phyloP scores from a whole-genome alignment of 106 monocot genomes.

The Dioscorea alata region DNA sequence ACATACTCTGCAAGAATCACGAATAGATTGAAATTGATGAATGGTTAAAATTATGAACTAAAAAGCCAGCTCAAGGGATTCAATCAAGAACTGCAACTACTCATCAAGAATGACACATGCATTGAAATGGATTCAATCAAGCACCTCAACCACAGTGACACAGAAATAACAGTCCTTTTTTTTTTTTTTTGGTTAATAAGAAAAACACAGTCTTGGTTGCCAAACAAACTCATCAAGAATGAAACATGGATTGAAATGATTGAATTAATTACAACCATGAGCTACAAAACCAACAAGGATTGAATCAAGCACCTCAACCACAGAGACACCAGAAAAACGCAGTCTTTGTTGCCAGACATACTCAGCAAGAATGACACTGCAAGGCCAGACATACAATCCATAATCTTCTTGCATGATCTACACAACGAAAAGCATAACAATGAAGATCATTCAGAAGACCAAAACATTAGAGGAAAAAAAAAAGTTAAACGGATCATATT shows the following conservation, averaged over 20 bases:
- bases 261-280: neutral
- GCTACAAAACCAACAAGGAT: neutral
- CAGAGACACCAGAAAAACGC: slow-evolving; percentile 38
- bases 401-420: slow-evolving; percentile 82
- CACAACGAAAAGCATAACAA: neutral
- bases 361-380: slow-evolving; percentile 81
- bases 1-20: slow-evolving; percentile 79
- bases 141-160: slow-evolving; percentile 63
- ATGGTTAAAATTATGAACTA: neutral
- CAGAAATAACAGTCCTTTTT: neutral
- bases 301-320: slow-evolving; percentile 55
- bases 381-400: slow-evolving; percentile 96
- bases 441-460: neutral
- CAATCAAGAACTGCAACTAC: slow-evolving; percentile 55
- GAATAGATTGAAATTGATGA: neutral
- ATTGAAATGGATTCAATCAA: no score
- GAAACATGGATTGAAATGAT: slow-evolving; percentile 8
- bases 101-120: no score
- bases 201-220: slow-evolving; percentile 71
- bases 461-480: neutral
- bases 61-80: neutral
- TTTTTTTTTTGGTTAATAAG: no score
- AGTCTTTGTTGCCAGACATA: slow-evolving; percentile 82
- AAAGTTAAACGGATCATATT: neutral
- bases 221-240: slow-evolving; percentile 86